Percentiles rank a stretch among this genome's conserved stretches.
phyloP scores from a whole-genome alignment of 345 rosid genomes.

The Eucalyptus cladocalyx region DNA sequence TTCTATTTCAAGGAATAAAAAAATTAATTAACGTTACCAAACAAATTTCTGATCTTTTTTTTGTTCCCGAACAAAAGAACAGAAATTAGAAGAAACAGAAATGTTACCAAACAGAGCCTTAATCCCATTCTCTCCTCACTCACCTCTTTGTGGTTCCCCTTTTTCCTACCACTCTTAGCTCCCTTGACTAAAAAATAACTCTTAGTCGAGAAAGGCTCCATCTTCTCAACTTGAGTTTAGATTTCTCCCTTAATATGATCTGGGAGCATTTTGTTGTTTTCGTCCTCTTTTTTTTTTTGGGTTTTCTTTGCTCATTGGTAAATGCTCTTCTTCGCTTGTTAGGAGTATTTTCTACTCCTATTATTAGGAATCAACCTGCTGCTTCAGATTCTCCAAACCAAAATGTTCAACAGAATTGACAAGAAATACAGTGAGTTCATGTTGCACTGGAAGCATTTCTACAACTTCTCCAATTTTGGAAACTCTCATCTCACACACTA shows the following conservation, averaged over 20 bases:
- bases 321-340: neutral
- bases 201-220: too few species aligned
- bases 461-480: neutral
- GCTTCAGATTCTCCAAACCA: neutral
- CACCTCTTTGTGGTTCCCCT: neutral
- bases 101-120: accelerated
- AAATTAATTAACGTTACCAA: too few species aligned
- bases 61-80: accelerated
- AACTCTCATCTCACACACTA: too few species aligned
- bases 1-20: accelerated
- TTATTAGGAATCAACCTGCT: neutral
- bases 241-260: neutral
- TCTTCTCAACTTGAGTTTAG: too few species aligned
- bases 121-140: too few species aligned
- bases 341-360: neutral
- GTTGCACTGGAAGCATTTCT: neutral
- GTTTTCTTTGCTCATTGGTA: neutral
- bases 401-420: neutral
- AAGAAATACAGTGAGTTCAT: neutral
- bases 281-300: too few species aligned
- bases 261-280: neutral
- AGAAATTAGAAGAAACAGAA: accelerated
- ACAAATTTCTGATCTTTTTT: too few species aligned
- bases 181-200: too few species aligned
- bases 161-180: neutral